A percentile compares a stretch with the other conserved stretches of the same genome.
Conservation (phyloP, 768 basidiomycete species). For the Lentinula aciculospora region DNA sequence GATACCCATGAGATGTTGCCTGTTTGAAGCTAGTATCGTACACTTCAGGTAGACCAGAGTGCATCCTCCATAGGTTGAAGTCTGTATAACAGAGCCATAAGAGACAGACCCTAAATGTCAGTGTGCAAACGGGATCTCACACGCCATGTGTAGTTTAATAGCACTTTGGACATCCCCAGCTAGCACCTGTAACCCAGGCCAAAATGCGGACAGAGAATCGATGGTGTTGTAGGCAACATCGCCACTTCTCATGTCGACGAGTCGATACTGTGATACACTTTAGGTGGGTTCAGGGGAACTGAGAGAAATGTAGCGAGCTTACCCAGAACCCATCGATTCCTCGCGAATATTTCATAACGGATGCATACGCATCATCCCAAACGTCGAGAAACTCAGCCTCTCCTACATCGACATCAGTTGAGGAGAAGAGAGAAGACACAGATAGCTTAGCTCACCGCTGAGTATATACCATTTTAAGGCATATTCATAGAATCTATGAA, state of each 20-base stretch:
- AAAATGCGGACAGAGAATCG: conserved; percentile 96
- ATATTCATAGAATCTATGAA: conserved; percentile 73
- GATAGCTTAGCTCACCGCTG: conserved; percentile 45
- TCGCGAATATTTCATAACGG: conserved; percentile 81
- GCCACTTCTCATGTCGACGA: conserved; percentile 75
- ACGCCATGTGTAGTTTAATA: conserved; percentile 86
- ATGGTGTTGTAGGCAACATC: conserved; percentile 70
- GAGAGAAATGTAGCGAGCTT: conserved; percentile 13
- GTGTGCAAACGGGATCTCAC: conserved; percentile 45
- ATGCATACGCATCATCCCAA: conserved; percentile 78
- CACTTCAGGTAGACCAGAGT: conserved; percentile 88
- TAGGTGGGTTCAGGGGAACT: neutral
- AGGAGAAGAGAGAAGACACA: neutral
- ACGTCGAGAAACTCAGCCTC: conserved; percentile 79
- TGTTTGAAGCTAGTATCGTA: conserved; percentile 75
- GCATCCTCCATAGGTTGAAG: conserved; percentile 89
- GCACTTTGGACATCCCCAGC: conserved; percentile 85
- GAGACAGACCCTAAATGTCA: neutral
- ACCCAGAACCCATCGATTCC: conserved; percentile 88
- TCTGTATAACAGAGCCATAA: conserved; percentile 34
- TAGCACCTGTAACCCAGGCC: conserved; percentile 92
- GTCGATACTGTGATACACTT: conserved; percentile 59
- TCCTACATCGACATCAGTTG: conserved; percentile 32
- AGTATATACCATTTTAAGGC: conserved; percentile 89
- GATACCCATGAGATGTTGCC: conserved; percentile 75